Base-by-base conservation (phyloP, 805 yeast species). In the Saturnispora galanensis region DNA sequence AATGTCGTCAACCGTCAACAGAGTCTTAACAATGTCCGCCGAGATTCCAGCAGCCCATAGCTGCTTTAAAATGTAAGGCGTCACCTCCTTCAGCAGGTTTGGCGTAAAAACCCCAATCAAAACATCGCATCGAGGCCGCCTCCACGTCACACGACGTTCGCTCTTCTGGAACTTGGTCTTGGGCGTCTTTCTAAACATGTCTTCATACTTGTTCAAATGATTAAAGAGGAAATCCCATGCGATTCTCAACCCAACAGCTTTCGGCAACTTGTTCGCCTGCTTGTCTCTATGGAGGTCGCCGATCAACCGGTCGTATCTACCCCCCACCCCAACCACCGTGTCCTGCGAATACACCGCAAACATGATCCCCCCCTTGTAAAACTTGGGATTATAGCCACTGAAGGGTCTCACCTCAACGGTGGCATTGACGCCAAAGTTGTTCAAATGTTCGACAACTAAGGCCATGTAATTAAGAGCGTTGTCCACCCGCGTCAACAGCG, bases 161-260 rank as follows among this genome's bases (percentile, higher is more conserved):
- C 53, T 53, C 11, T 55, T 57, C 32, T 64, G 54, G 47, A 59
- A 67, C 46, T 69, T 69, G 10, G 41, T 28, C 42, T 50, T 55
- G 41, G 49, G 54, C 10, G 41, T 21, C 16, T 53, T 56, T 13
- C 52, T 55, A 47, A 61, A 60, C 62, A 62, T 54, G 13, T 61
- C 71, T 54, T 72, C 71, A 50, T 68, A 71, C 18, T 66, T 62
- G 49, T 69, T 70, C 65, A 78, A 75, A 4, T 74, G 63, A 26
- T 68, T 68, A 50, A 77, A 73, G 0, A 81, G 64, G 36, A 74
- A 73, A 53, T 81, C 87, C 72, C 86, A 78, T 0, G 93, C 85
- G 45, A 93, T 62, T 49, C 86, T 81, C 56, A 93, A 82, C 0
- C 98, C 97, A 36, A 89, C 97, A 1, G 88, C 95, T 43, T 71